Base-by-base conservation (phyloP, 1,284 basidiomycete species). In the Entoloma clypeatum region DNA sequence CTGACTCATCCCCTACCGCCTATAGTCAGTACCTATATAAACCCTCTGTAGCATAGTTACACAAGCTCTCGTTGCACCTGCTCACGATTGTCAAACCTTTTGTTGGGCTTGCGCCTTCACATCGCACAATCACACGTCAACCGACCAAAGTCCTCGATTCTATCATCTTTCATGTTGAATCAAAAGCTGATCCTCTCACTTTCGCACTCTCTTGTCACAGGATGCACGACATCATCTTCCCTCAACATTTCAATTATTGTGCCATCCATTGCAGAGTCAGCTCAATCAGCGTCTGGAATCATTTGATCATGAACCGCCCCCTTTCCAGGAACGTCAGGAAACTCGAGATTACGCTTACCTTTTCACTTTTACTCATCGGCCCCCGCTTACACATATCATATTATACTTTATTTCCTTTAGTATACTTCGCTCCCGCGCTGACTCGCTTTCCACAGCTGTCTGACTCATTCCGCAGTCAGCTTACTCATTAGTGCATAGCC, bases 121-220 rank as follows among this genome's bases (percentile, higher is more conserved):
- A 67, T 44, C 64, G 72, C 30, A 69, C 68, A 5, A 60, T 77
- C 43, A 71, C 68, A 9, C 69, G 73, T 19, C 77, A 78, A 51
- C 79, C 79, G 5, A 80, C 77, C 1, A 79, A 83, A 58, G 72
- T 81, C 28, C 64, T 82, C 13, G 79, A 83, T 52, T 62, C 65
- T 18, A 75, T 82, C 53, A 67, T 67, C 7, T 75, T 63, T 39
- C 68, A 77, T 44, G 52, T 82, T 44, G 73, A 79, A 42, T 61
- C 64, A 7, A 67, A 66, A 45, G 61, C 61, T 25, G 80, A 82
- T 58, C 53, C 81, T 17, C 58, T 79, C 13, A 62, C 68, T 13
- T 61, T 81, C 11, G 77, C 72, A 2, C 56, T 77, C 18, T 68
- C 73, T 2, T 82, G 78, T 52, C 71, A 64, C 42, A 65, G 79